These are phyloP conservation scores for Punctularia strigosozonata DNA, from an alignment of 768 basidiomycete species.

Conservation along the genomic window DNA sequence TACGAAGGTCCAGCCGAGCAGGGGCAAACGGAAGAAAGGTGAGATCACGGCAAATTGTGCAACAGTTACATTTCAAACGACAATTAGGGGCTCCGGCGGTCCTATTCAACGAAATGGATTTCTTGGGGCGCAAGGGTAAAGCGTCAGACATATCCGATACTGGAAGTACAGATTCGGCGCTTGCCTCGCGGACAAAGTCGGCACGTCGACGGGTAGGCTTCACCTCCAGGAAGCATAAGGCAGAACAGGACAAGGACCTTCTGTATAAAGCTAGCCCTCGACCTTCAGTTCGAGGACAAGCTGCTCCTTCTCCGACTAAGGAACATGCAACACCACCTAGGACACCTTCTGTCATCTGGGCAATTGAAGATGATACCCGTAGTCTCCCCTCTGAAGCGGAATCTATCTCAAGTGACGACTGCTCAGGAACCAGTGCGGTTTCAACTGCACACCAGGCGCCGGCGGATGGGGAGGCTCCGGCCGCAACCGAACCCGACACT, in stretches of 20 bases:
- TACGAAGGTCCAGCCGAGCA: constrained; percentile 19
- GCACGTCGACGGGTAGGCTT: no score
- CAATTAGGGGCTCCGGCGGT: constrained; percentile 3
- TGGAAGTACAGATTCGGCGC: neutral
- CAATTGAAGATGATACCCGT: constrained; percentile 31
- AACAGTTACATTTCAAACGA: constrained; percentile 1
- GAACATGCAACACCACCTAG: neutral
- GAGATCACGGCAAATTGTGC: constrained; percentile 8
- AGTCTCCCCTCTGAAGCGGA: constrained; percentile 7
- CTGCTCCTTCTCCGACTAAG: neutral
- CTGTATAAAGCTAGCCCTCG: constrained; percentile 7
- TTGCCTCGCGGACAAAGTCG: no score
- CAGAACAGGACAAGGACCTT: neutral
- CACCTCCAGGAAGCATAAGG: no score
- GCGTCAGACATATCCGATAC: neutral
- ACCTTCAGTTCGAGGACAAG: neutral
- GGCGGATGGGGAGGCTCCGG: neutral
- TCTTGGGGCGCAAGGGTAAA: constrained; percentile 11
- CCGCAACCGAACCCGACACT: constrained; percentile 4
- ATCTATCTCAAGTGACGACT: neutral
- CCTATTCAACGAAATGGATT: constrained; percentile 7
- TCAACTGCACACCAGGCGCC: neutral
- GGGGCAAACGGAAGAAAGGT: constrained; percentile 15
- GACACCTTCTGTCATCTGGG: constrained; percentile 37
- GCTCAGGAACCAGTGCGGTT: neutral